Evolutionary conservation across 345 rosid genomes (phyloP), one percentile per base, ranked within the genome.

Genomic region (Stellera chamaejasme): DNA sequence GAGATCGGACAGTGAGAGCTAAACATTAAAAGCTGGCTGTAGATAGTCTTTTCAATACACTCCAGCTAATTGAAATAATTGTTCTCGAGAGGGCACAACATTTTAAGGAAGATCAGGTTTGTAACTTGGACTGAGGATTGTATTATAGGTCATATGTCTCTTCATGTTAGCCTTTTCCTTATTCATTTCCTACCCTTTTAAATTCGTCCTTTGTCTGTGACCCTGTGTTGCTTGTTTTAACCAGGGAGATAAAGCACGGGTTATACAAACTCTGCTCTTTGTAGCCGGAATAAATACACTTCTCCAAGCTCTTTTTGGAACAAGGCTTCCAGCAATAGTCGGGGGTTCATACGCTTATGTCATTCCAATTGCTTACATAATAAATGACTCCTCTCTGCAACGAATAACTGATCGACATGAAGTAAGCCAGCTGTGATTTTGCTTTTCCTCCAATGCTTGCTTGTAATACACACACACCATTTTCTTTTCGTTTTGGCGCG

Each of bases 261-360:
- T 94, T 47, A 85, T 94, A 71, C 95, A 90, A 54, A 90, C 97
- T 8, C 43, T 94, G 63, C 81, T 94, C 53, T 94, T 94, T 69
- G 86, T 94, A 58, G 82, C 92, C 28, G 97, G 96, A 32, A 69
- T 94, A 44, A 90, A 94, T 49, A 90, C 99, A 45, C 82, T 94
- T 66, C 79, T 94, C 50, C 99, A 94, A 68, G 73, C 97, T 42
- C 75, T 87, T 14, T 77, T 85, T 26, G 99, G 99, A 66, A 83
- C 97, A 11, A 80, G 99, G 77, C 68, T 93, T 60, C 97, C 97
- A 3, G 91, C 96, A 12, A 72, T 93, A 66, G 82, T 93, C 74
- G 90, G 95, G 14, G 95, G 95, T 60, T 93, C 97, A 25, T 79
- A 72, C 69, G 95, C 97, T 36, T 93, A 71, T 56, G 69, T 77